These are phyloP conservation scores for Annulohypoxylon stygium DNA, from an alignment of 495 filamentous ascomycete species.

Conservation along the genomic window DNA sequence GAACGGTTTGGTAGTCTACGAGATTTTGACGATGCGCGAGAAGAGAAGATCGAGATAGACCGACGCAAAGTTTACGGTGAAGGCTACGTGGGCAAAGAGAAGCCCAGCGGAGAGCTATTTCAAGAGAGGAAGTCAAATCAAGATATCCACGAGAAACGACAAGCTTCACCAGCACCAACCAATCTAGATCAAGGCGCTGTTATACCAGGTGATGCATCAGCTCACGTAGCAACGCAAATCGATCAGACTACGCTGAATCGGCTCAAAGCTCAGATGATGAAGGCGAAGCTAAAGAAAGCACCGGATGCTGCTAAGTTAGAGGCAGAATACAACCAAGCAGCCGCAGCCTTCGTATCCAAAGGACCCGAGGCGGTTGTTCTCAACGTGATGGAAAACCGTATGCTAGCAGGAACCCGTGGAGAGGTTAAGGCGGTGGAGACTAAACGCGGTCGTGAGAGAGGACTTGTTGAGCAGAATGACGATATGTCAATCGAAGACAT, in stretches of 20 bases:
- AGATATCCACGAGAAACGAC: conserved; percentile 62
- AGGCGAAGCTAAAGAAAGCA: conserved; percentile 84
- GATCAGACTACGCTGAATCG: conserved; percentile 87
- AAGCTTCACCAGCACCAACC: conserved; percentile 53
- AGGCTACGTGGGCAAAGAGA: conserved; percentile 87
- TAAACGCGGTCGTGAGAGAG: conserved; percentile 83
- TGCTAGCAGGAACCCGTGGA: conserved; percentile 81
- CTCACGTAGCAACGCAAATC: conserved; percentile 62
- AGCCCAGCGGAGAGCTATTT: conserved; percentile 89
- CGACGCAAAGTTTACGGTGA: conserved; percentile 85
- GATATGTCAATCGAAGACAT: conserved; percentile 97
- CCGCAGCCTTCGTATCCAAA: conserved; percentile 63
- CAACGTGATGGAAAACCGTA: conserved; percentile 87
- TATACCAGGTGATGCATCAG: conserved; percentile 58
- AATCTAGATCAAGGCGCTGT: conserved; percentile 58
- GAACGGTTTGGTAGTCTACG: conserved; percentile 85
- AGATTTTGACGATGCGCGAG: conserved; percentile 91
- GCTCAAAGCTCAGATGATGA: conserved; percentile 92
- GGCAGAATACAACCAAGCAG: conserved; percentile 82
- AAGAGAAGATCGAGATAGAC: conserved; percentile 94
- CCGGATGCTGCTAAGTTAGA: conserved; percentile 84
- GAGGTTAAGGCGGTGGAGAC: conserved; percentile 82
- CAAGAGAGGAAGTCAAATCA: conserved; percentile 68
- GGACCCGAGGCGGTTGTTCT: conserved; percentile 79
- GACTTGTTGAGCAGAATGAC: conserved; percentile 87